A percentile compares a stretch with the other conserved stretches of the same genome.
phyloP scores from a whole-genome alignment of 352 stramenopile genomes.

The Phytophthora kernoviae region DNA sequence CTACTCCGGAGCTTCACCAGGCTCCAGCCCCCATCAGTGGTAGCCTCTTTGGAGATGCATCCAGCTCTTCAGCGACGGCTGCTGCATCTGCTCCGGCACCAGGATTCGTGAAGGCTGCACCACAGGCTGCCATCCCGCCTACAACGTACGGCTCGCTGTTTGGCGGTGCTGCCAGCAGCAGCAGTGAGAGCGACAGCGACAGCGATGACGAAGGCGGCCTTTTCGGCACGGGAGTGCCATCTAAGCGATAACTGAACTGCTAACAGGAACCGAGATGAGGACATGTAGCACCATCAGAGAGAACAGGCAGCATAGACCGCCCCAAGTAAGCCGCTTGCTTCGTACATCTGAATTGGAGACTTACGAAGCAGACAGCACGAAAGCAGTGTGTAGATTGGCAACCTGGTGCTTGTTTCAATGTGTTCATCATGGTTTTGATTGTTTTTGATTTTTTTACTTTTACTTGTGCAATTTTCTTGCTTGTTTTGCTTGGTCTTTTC shows the following conservation, averaged over 20 bases:
- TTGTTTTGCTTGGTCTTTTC: constrained; percentile 19
- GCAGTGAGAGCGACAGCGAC: constrained; percentile 68
- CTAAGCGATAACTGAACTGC: constrained; percentile 51
- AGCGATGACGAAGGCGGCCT: constrained; percentile 80
- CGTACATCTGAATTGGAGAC: not conserved
- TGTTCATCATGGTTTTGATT: no score
- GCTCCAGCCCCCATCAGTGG: constrained; percentile 15
- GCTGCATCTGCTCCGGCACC: constrained; percentile 20
- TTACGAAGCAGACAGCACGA: constrained; percentile 9
- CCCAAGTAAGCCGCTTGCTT: not conserved
- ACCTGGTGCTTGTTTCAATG: constrained; percentile 18
- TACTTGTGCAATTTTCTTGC: constrained; percentile 28
- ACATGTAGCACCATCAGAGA: constrained; percentile 19
- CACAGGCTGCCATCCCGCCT: constrained; percentile 23
- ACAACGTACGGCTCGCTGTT: constrained; percentile 71
- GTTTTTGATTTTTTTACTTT: constrained; percentile 27
- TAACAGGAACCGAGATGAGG: constrained; percentile 5
- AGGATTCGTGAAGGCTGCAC: constrained; percentile 32
- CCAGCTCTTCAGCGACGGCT: constrained; percentile 16
- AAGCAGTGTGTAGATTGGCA: constrained; percentile 11
- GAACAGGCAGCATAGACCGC: constrained; percentile 25
- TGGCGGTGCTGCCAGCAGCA: constrained; percentile 52
- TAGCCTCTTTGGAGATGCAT: constrained; percentile 38
- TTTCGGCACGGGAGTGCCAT: constrained; percentile 79
- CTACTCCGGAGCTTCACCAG: constrained; percentile 29